Conservation (phyloP, 805 yeast species). For the Hanseniaspora thailandica region DNA sequence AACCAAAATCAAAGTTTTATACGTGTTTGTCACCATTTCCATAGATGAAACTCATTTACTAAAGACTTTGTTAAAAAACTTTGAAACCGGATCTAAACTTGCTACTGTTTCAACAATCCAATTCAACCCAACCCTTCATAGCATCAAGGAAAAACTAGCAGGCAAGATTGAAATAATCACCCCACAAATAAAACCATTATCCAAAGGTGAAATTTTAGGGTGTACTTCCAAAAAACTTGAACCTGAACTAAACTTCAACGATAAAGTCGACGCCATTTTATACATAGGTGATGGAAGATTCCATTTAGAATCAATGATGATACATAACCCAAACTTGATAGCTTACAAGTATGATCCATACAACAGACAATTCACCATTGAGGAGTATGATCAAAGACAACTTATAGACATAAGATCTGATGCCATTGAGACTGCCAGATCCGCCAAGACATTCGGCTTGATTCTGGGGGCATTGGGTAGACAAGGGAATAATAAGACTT, state of each 20-base stretch:
- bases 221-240: slow-evolving; percentile 83
- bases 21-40: slow-evolving; percentile 85
- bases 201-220: slow-evolving; percentile 92
- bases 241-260: slow-evolving; percentile 23
- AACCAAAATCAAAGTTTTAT: slow-evolving; percentile 81
- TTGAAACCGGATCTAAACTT: slow-evolving; percentile 46
- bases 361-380: slow-evolving; percentile 78
- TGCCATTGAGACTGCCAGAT: slow-evolving; percentile 55
- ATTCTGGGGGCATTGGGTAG: slow-evolving; percentile 90
- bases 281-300: slow-evolving; percentile 95
- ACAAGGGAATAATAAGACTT: slow-evolving; percentile 78
- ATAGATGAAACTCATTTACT: slow-evolving; percentile 75
- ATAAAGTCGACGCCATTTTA: slow-evolving; percentile 64
- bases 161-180: slow-evolving; percentile 51
- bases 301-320: slow-evolving; percentile 92
- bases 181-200: slow-evolving; percentile 85
- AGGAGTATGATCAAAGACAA: slow-evolving; percentile 76
- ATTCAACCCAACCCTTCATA: slow-evolving; percentile 87
- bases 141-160: slow-evolving; percentile 47
- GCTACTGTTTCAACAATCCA: slow-evolving; percentile 94
- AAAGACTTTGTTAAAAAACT: slow-evolving; percentile 63
- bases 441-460: slow-evolving; percentile 62
- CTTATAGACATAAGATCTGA: slow-evolving; percentile 60
- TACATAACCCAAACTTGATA: slow-evolving; percentile 84
- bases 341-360: slow-evolving; percentile 95